Percentiles rank a stretch among this genome's conserved stretches.
Conservation (phyloP, 1,284 basidiomycete species). For the Ceratobasidium papillatum region DNA sequence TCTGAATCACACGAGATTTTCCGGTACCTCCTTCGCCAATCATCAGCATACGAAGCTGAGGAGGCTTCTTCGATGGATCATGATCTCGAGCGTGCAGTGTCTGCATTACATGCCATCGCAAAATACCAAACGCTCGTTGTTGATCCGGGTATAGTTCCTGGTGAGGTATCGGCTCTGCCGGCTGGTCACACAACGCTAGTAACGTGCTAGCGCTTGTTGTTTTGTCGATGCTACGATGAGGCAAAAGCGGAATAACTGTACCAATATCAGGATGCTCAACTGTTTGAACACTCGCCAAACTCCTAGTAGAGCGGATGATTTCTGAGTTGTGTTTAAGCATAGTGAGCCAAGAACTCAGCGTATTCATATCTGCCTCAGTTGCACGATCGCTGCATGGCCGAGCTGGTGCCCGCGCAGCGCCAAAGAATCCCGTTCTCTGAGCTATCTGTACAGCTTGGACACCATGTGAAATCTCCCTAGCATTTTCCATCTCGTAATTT, state of each 20-base stretch:
- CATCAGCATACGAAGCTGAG: constrained; percentile 51
- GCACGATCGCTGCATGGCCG: not conserved
- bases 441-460: not conserved
- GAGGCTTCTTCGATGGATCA: not conserved
- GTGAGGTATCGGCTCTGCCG: not conserved
- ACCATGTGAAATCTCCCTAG: not conserved
- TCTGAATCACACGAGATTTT: constrained; percentile 54
- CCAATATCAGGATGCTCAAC: not conserved
- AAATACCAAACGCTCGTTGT: constrained; percentile 20
- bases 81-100: not conserved
- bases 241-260: not conserved
- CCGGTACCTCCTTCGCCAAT: constrained; percentile 55
- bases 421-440: not conserved
- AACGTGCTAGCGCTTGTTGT: no score
- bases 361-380: not conserved
- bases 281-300: no score
- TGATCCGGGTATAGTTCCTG: constrained; percentile 1
- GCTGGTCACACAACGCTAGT: not conserved
- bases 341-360: not conserved
- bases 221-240: not conserved
- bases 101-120: constrained; percentile 10
- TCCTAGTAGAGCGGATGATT: no score
- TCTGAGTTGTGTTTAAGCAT: not conserved
- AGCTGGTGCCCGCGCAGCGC: not conserved
- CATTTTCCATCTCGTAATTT: not conserved